Evolutionary conservation across 495 filamentous ascomycete species (phyloP).

Genomic region (Lophiotrema nucula): DNA sequence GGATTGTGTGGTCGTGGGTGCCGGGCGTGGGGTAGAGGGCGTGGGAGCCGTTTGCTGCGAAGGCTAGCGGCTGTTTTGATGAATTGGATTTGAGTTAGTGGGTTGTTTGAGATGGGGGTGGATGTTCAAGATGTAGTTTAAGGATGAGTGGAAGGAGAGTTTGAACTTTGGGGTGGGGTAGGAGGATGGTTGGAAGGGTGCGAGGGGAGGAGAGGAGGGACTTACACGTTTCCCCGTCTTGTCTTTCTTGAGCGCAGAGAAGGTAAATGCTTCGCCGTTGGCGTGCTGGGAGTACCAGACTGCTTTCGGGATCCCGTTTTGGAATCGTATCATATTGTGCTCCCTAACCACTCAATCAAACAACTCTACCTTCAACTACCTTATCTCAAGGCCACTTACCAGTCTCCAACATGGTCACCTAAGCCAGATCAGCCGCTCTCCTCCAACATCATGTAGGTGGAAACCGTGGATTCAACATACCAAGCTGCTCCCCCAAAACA

Average conservation of each 20-base stretch:
- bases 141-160: neutral
- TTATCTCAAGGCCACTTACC: conserved; percentile 39
- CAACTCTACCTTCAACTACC: neutral
- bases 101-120: too few relatives aligned
- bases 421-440: conserved; percentile 36
- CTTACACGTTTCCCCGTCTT: conserved; percentile 23
- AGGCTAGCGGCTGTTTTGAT: conserved; percentile 45
- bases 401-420: conserved; percentile 64
- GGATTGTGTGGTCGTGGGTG: conserved; percentile 35
- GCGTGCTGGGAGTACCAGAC: conserved; percentile 65
- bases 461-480: neutral
- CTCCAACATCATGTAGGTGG: neutral
- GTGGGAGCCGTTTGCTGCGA: conserved; percentile 58
- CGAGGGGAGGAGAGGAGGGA: neutral
- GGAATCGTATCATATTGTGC: conserved; percentile 67
- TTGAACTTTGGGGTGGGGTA: neutral
- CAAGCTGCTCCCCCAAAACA: conserved; percentile 23
- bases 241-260: conserved; percentile 52
- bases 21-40: conserved; percentile 57
- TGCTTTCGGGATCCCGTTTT: conserved; percentile 54
- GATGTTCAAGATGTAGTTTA: neutral
- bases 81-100: too few relatives aligned
- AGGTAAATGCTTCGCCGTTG: conserved; percentile 62
- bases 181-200: neutral
- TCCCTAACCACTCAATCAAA: conserved; percentile 46